A percentile compares a stretch with the other conserved stretches of the same genome.
Conservation (phyloP, 495 filamentous ascomycete genomes). For the Penicillium paradoxum region DNA sequence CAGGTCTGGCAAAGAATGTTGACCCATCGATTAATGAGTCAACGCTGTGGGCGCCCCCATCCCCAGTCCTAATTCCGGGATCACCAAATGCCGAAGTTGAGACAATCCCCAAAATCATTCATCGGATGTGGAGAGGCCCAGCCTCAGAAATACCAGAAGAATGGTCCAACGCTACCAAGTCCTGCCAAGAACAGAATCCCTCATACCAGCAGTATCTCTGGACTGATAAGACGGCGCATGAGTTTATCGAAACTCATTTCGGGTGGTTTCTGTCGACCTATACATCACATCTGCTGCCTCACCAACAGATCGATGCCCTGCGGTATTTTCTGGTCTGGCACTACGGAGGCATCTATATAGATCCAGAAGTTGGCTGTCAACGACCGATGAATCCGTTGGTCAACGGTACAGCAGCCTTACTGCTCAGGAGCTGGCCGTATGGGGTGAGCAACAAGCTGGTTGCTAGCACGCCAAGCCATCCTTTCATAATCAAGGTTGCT, state of each 20-base stretch:
- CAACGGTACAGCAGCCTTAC: not conserved
- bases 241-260: not conserved
- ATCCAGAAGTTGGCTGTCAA: not conserved
- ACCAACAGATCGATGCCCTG: not conserved
- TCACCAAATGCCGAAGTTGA: not conserved
- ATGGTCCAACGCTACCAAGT: not conserved
- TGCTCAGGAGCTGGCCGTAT: not conserved
- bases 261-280: not conserved
- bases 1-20: not conserved
- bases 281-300: not conserved
- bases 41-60: not conserved
- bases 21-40: not conserved
- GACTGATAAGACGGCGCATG: not conserved
- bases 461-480: not conserved
- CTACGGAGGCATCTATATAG: not conserved
- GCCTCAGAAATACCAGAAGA: not conserved
- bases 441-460: not conserved
- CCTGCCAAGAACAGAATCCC: not conserved
- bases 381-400: not conserved
- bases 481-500: not conserved
- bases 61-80: not conserved
- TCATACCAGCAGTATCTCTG: not conserved
- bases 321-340: not conserved
- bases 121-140: not conserved
- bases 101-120: not conserved